These are phyloP conservation scores for Sisymbrium altissimum DNA, from an alignment of 345 rosid genomes.

Conservation along the genomic window DNA sequence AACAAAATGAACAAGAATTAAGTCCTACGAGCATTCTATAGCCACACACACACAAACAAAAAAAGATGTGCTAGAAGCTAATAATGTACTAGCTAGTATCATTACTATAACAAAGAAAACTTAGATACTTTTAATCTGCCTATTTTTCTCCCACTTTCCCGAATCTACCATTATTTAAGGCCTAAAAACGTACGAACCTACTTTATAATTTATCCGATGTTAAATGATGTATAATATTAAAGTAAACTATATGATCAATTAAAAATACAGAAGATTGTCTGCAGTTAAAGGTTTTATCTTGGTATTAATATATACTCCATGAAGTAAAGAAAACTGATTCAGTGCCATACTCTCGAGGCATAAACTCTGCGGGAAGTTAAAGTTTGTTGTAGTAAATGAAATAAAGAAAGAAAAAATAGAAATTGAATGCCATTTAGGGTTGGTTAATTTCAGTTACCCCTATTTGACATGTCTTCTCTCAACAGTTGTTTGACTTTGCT, in stretches of 20 bases:
- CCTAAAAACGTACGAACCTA: not conserved
- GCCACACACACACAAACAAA: not conserved
- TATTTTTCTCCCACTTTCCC: not conserved
- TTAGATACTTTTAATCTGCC: not conserved
- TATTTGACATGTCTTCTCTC: constrained; percentile 33
- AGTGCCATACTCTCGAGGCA: not conserved
- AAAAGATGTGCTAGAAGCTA: not conserved
- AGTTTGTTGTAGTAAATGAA: too few relatives aligned
- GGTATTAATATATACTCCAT: not conserved
- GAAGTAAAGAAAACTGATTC: not conserved
- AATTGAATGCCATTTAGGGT: constrained; percentile 18
- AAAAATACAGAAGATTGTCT: not conserved
- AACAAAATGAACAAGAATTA: not conserved
- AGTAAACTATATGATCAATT: not conserved
- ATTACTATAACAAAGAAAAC: constrained; percentile 6
- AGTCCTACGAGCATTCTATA: not conserved
- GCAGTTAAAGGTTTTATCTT: constrained; percentile 8
- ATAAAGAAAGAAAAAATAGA: too few relatives aligned
- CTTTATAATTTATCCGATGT: not conserved
- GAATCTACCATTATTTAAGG: not conserved
- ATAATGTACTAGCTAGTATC: not conserved
- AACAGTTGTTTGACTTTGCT: constrained; percentile 29
- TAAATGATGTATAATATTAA: not conserved
- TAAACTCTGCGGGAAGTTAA: constrained; percentile 20
- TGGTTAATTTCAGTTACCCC: constrained; percentile 33